Percentiles rank a stretch among this genome's conserved stretches.
Conservation (phyloP, 2,329 filamentous ascomycete genomes). For the Sporothrix euskadiensis region DNA sequence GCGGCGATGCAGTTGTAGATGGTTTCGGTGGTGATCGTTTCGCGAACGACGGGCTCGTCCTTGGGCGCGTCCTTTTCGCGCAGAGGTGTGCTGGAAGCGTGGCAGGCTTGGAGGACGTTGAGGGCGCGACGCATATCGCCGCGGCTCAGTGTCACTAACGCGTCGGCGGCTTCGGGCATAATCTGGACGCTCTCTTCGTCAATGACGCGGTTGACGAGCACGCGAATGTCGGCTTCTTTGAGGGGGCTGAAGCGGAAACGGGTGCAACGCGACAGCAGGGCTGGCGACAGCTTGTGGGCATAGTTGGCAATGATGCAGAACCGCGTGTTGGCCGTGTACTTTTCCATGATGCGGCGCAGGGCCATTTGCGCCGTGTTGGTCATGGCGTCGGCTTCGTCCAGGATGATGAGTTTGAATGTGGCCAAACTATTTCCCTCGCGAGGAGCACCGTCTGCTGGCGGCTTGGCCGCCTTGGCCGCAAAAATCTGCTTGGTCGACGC, state of each 20-base stretch:
- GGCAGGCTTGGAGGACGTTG: slow-evolving; percentile 94
- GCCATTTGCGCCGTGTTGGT: slow-evolving; percentile 99
- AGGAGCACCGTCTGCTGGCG: slow-evolving; percentile 37
- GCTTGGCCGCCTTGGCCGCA: slow-evolving; percentile 46
- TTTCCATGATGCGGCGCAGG: slow-evolving; percentile 94
- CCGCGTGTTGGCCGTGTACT: slow-evolving; percentile 95
- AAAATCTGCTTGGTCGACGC: slow-evolving; percentile 98
- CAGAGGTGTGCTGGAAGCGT: slow-evolving; percentile 82
- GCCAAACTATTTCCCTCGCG: slow-evolving; percentile 54
- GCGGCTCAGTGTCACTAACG: slow-evolving; percentile 82
- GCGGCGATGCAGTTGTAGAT: slow-evolving; percentile 98
- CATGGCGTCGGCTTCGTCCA: slow-evolving; percentile 99
- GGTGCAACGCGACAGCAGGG: slow-evolving; percentile 88
- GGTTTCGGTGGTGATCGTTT: slow-evolving; percentile 81
- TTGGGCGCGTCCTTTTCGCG: slow-evolving; percentile 54
- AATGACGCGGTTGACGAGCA: slow-evolving; percentile 85
- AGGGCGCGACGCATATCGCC: slow-evolving; percentile 94
- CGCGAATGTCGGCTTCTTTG: slow-evolving; percentile 82
- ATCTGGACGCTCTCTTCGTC: slow-evolving; percentile 85
- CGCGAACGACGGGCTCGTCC: slow-evolving; percentile 68
- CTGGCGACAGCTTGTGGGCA: slow-evolving; percentile 94
- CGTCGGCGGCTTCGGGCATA: slow-evolving; percentile 74
- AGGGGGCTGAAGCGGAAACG: slow-evolving; percentile 92
- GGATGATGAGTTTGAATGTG: slow-evolving; percentile 90
- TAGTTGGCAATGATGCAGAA: slow-evolving; percentile 99